Conservation (phyloP, 345 rosid species). For the Adansonia digitata region DNA sequence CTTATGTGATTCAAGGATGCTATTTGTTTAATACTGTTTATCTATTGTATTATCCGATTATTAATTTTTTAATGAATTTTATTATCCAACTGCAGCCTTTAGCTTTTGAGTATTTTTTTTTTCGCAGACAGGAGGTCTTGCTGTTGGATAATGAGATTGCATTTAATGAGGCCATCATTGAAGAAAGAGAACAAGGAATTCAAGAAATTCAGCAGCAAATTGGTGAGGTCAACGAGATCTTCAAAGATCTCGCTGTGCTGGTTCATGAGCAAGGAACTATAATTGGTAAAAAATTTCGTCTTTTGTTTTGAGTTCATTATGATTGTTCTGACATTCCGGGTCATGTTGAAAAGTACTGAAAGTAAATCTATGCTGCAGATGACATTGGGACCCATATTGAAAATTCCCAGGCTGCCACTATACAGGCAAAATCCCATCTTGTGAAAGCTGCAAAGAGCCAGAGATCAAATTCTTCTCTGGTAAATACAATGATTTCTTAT, state of each 20-base stretch:
- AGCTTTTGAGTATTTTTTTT: constrained; percentile 7
- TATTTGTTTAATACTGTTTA: not conserved
- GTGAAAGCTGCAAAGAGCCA: constrained; percentile 80
- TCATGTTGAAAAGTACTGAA: constrained; percentile 3
- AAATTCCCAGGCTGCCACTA: constrained; percentile 64
- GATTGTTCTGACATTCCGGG: not conserved
- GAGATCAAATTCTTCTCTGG: constrained; percentile 92
- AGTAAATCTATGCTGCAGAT: constrained; percentile 38
- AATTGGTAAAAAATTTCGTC: constrained; percentile 50
- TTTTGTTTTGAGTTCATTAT: not conserved
- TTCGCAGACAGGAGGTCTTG: constrained; percentile 73
- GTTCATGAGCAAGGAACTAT: constrained; percentile 88
- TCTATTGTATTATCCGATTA: not conserved
- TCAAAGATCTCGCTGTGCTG: constrained; percentile 91
- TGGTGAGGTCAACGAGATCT: constrained; percentile 90
- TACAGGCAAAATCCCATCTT: constrained; percentile 75
- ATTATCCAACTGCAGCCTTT: not conserved
- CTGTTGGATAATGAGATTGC: constrained; percentile 85
- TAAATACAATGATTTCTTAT: constrained; percentile 21
- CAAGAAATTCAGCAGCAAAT: constrained; percentile 93
- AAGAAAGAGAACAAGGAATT: constrained; percentile 94
- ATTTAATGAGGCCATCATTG: constrained; percentile 85
- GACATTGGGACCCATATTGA: constrained; percentile 78
- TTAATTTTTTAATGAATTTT: not conserved
- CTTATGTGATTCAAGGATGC: not conserved